phyloP scores from a whole-genome alignment of 139 green algal genomes.

The Chlorella sp. region DNA sequence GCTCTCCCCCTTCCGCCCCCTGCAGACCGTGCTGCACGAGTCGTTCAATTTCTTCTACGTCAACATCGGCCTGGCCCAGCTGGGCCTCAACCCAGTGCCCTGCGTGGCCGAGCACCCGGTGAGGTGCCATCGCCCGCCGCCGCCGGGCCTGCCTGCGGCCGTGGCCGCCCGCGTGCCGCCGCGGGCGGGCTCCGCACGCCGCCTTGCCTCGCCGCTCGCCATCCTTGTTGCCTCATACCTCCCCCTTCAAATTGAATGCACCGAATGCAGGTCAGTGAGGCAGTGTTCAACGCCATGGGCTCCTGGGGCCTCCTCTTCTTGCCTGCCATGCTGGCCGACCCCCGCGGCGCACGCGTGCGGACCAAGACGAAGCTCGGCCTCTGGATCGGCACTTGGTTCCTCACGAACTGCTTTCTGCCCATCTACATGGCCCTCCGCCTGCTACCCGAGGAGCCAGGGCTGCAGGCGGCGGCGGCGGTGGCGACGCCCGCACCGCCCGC shows the following conservation, averaged over 20 bases:
- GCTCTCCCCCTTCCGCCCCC: no score
- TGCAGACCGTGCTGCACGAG: slow-evolving; percentile 64
- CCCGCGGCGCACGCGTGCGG: slow-evolving; percentile 45
- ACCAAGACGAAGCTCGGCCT: slow-evolving; percentile 45
- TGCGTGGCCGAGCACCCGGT: slow-evolving; percentile 37
- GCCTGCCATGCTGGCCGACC: slow-evolving; percentile 69
- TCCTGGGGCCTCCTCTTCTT: slow-evolving; percentile 78
- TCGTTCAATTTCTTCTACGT: slow-evolving; percentile 90
- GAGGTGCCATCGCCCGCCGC: not conserved
- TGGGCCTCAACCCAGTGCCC: slow-evolving; percentile 55
- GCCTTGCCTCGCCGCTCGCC: not conserved
- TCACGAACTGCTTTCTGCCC: slow-evolving; percentile 86
- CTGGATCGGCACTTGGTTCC: slow-evolving; percentile 72
- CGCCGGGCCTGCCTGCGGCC: not conserved
- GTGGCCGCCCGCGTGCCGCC: not conserved
- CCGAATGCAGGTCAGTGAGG: slow-evolving; percentile 50
- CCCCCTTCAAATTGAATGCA: no score
- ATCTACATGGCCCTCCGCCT: slow-evolving; percentile 74
- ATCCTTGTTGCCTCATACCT: not conserved
- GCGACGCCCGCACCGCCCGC: not conserved
- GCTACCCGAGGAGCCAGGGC: slow-evolving; percentile 33
- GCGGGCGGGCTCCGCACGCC: no score
- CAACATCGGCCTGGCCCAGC: slow-evolving; percentile 57
- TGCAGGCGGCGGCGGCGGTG: not conserved
- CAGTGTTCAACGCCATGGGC: slow-evolving; percentile 81